phyloP scores from a whole-genome alignment of 768 basidiomycete genomes.

The Solioccasus polychromus region DNA sequence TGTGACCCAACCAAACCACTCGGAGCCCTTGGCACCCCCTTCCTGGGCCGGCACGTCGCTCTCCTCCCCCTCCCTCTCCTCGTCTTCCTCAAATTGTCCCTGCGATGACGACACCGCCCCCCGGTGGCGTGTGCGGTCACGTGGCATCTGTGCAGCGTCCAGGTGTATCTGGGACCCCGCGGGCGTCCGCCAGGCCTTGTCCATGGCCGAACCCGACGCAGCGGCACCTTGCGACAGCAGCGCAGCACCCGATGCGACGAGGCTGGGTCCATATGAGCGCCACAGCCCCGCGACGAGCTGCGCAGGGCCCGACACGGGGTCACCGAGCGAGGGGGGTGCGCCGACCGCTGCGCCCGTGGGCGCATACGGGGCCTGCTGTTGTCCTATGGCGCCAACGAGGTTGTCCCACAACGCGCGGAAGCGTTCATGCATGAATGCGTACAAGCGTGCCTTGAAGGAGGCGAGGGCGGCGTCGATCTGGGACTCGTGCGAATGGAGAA shows the following conservation, averaged over 20 bases:
- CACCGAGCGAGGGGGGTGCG: slow-evolving; percentile 45
- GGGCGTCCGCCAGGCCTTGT: slow-evolving; percentile 27
- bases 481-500: slow-evolving; percentile 76
- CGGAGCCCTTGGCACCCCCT: too few species aligned
- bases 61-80: too few species aligned
- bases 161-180: slow-evolving; percentile 31
- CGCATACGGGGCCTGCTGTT: slow-evolving; percentile 31
- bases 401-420: slow-evolving; percentile 66
- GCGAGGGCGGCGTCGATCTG: slow-evolving; percentile 84
- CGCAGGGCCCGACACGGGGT: slow-evolving; percentile 61
- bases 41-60: too few species aligned
- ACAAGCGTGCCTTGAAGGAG: slow-evolving; percentile 54
- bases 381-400: slow-evolving; percentile 47
- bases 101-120: too few species aligned
- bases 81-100: too few species aligned
- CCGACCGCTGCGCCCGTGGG: slow-evolving; percentile 24
- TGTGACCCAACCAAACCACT: slow-evolving; percentile 35
- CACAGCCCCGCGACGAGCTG: slow-evolving; percentile 67
- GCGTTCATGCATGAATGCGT: slow-evolving; percentile 63
- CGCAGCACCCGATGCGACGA: slow-evolving; percentile 66
- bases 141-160: slow-evolving; percentile 29
- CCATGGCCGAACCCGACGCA: slow-evolving; percentile 33
- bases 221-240: slow-evolving; percentile 53
- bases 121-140: slow-evolving; percentile 48
- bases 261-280: slow-evolving; percentile 73